phyloP scores from a whole-genome alignment of 2,329 filamentous ascomycete species.

The Apiospora pterosperma region DNA sequence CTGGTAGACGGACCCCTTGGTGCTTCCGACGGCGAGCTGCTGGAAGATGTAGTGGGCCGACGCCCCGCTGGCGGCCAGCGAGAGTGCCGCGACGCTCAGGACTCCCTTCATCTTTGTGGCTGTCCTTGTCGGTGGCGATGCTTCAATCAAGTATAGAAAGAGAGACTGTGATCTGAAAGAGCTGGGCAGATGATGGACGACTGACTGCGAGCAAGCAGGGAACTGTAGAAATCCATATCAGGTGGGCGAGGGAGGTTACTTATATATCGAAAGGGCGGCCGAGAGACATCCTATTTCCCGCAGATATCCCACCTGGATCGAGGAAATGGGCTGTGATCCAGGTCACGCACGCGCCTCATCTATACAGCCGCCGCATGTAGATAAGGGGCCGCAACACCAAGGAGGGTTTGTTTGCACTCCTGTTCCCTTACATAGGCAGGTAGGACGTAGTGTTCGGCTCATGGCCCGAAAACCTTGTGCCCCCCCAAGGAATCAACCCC shows the following conservation, averaged over 20 bases:
- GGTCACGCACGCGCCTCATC: background rate
- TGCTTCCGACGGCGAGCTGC: constrained; percentile 29
- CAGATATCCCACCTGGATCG: background rate
- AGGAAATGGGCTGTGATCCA: background rate
- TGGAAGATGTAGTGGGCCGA: constrained; percentile 41
- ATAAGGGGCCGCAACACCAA: background rate
- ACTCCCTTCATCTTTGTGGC: constrained; percentile 30
- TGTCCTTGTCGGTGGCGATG: background rate
- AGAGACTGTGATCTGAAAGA: background rate
- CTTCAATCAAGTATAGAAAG: background rate
- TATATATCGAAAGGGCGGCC: background rate
- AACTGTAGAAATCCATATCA: background rate
- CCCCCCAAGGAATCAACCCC: background rate
- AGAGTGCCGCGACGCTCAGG: constrained; percentile 21
- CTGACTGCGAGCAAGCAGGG: background rate
- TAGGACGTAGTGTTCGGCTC: background rate
- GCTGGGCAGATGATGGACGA: background rate
- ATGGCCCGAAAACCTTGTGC: background rate
- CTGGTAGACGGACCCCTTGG: constrained; percentile 31
- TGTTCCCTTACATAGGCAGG: background rate
- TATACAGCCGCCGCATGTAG: background rate
- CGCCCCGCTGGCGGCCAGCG: constrained; percentile 27
- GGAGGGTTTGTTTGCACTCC: background rate
- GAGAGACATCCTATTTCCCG: background rate
- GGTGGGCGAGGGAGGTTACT: background rate